Evolutionary conservation across 1,139 yeast genomes (phyloP).

Genomic region (Debaryomyces coudertii): DNA sequence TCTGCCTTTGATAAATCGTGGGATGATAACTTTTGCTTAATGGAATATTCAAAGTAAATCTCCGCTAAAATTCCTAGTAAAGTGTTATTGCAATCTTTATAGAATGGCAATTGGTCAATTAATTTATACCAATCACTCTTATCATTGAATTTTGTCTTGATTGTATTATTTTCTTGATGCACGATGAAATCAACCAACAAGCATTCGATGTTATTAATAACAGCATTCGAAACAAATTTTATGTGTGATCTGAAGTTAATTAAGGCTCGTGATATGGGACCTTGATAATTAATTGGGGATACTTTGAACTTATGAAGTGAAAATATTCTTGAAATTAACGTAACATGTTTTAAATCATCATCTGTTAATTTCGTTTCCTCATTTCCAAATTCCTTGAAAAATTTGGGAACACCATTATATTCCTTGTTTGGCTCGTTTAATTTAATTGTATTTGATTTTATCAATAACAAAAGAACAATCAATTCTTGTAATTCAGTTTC

Average conservation of each 20-base stretch:
- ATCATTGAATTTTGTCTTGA: conserved; percentile 37
- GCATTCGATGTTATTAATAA: conserved; percentile 61
- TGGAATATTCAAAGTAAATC: conserved; percentile 44
- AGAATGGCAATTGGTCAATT: conserved; percentile 65
- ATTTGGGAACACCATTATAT: conserved; percentile 38
- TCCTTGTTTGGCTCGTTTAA: conserved; percentile 36
- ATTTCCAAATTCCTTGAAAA: conserved; percentile 37
- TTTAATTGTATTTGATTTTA: conserved; percentile 33
- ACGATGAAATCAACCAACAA: conserved; percentile 53
- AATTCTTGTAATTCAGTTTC: conserved; percentile 35
- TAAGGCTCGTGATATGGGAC: conserved; percentile 69
- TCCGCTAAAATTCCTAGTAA: conserved; percentile 49
- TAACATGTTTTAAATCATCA: conserved; percentile 39
- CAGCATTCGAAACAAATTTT: conserved; percentile 52
- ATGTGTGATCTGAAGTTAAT: conserved; percentile 70
- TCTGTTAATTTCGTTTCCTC: conserved; percentile 30
- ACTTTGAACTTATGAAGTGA: conserved; percentile 54
- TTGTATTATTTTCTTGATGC: conserved; percentile 55
- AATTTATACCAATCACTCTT: conserved; percentile 61
- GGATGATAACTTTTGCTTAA: conserved; percentile 32
- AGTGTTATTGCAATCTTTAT: conserved; percentile 45
- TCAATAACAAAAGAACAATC: conserved; percentile 50
- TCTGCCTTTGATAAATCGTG: conserved; percentile 28
- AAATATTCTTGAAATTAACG: conserved; percentile 61
- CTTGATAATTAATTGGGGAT: conserved; percentile 64